Base-by-base conservation (phyloP, 257 asterid species). In the Lithospermum erythrorhizon region DNA sequence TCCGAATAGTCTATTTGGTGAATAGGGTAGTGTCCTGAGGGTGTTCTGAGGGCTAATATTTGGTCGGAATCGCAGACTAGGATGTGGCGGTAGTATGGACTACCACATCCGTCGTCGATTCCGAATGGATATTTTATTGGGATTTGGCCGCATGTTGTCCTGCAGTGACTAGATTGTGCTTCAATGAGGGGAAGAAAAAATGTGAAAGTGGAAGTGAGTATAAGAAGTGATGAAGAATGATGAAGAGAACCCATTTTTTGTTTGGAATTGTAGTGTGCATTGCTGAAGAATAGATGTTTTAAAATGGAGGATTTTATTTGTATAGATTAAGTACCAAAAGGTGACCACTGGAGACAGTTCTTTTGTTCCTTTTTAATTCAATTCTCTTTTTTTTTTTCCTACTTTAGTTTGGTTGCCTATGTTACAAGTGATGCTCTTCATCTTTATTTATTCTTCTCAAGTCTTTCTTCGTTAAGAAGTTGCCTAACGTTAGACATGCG, bases 31-130 rank as follows among this genome's bases (percentile, higher is more conserved):
- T 68, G 57, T 13, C 97, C 95, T 0, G 98, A 91, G 3, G 98
- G 98, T 6, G 95, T 86, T 21, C 95, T 64, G 74, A 91, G 80
- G n/a, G 69, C 75, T 41, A 91, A 85, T 11, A 14, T 13, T 3
- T 70, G 71, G 0, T 68, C 87, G 0, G 86, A 62, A 25, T 70
- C 74, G 9, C 98, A 91, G 3, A 67, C 79, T 54, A 91, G 81
- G 64, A 84, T 65, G 71, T 69, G 85, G 9, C 90, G 61, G 63
- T 83, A 84, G 65, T 76, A 79, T 1, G 90, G 95, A 73, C 95
- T 91, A 55, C 98, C 97, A 7, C 98, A 88, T 53, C 97, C 98
- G 63, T 88, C 89, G 54, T 88, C 98, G 21, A 91, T 66, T 41
- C 96, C 96, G 23, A 91, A 88, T 23, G 98, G 98, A 69, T 88